These are phyloP conservation scores for Austroboletus novae-zelandiae DNA, from an alignment of 1,284 basidiomycete species.

Conservation along the genomic window DNA sequence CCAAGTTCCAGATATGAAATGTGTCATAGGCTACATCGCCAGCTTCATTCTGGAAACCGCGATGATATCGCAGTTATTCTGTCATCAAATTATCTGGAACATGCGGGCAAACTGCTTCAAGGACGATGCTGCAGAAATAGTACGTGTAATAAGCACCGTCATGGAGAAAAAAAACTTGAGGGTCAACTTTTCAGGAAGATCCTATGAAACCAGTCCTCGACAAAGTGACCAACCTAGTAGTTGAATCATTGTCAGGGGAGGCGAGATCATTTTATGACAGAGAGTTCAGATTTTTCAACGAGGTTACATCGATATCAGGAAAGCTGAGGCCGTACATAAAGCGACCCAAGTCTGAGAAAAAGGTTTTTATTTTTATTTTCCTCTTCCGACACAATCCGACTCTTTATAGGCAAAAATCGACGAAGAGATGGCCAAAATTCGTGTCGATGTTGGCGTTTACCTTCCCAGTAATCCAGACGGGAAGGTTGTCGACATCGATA, in stretches of 20 bases:
- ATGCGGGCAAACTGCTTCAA: conserved; percentile 99
- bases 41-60: conserved; percentile 97
- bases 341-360: conserved; percentile 95
- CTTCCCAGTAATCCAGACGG: conserved; percentile 98
- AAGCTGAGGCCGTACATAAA: conserved; percentile 98
- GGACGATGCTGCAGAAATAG: conserved; percentile 84
- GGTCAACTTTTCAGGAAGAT: conserved; percentile 65
- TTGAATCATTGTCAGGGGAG: conserved; percentile 85
- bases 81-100: conserved; percentile 99
- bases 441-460: conserved; percentile 92
- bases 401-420: conserved; percentile 88
- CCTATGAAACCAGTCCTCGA: conserved; percentile 96
- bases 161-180: conserved; percentile 2
- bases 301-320: conserved; percentile 96
- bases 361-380: conserved; percentile 47
- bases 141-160: conserved; percentile 36
- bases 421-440: conserved; percentile 98
- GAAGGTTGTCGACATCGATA: conserved; percentile 93
- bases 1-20: conserved; percentile 1
- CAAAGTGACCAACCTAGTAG: conserved; percentile 79
- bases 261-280: conserved; percentile 90
- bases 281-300: conserved; percentile 95
- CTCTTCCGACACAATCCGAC: not conserved
- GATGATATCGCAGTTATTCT: conserved; percentile 97
- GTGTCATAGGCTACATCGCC: conserved; percentile 79